Evolutionary conservation across 257 asterid genomes (phyloP).

Genomic region (Datura wrightii): DNA sequence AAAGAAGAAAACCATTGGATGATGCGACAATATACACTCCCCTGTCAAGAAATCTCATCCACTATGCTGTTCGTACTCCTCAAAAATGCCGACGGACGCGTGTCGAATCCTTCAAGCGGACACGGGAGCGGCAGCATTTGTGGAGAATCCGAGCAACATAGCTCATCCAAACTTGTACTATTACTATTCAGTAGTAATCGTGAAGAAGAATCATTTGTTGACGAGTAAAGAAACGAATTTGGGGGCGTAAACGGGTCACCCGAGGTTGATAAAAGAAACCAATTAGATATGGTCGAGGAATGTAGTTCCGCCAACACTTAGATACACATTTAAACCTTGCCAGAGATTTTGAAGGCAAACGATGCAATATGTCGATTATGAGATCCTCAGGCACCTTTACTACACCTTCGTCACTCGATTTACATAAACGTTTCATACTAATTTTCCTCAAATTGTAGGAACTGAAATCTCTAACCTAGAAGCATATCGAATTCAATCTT

Average conservation of each 20-base stretch:
- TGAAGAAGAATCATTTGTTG: background rate
- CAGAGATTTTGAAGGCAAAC: background rate
- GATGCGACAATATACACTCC: background rate
- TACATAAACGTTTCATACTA: background rate
- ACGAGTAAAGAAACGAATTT: background rate
- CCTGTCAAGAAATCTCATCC: background rate
- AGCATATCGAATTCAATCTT: background rate
- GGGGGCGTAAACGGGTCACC: background rate
- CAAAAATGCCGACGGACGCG: background rate
- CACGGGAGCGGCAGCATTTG: background rate
- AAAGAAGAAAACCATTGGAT: conserved; percentile 5
- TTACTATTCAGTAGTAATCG: background rate
- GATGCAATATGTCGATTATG: background rate
- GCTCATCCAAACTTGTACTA: background rate
- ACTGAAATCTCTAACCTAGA: too few relatives aligned
- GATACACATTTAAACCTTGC: background rate
- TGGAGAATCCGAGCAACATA: background rate
- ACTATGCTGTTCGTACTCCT: background rate
- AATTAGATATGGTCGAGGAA: background rate
- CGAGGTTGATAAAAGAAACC: background rate
- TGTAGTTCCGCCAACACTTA: background rate
- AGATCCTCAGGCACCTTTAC: background rate
- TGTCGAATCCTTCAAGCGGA: background rate
- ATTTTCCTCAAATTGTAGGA: too few relatives aligned
- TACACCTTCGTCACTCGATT: background rate